Conservation (phyloP, 768 basidiomycete species). For the Cubamyces sp. region DNA sequence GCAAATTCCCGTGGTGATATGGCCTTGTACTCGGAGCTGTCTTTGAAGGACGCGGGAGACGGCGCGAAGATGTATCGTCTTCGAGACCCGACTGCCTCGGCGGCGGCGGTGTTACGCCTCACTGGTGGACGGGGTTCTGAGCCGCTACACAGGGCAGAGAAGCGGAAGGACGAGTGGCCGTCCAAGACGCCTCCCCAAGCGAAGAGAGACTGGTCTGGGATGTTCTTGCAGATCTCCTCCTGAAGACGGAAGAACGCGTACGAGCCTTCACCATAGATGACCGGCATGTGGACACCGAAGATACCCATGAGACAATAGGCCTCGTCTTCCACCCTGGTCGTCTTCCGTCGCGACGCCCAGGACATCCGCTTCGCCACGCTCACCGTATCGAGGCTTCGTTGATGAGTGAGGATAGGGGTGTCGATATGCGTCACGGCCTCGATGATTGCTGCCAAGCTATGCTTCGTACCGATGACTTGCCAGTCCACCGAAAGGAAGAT, state of each 20-base stretch:
- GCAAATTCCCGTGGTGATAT: neutral
- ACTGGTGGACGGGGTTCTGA: neutral
- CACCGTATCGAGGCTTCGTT: neutral
- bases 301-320: slow-evolving; percentile 18
- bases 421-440: neutral
- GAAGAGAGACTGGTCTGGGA: neutral
- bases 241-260: slow-evolving; percentile 6
- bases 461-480: slow-evolving; percentile 1
- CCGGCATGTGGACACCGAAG: slow-evolving; percentile 7
- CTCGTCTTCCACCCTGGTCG: slow-evolving; percentile 12
- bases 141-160: neutral
- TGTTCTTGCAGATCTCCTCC: slow-evolving; percentile 9
- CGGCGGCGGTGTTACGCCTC: neutral
- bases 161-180: neutral
- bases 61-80: slow-evolving; percentile 1
- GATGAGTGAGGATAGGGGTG: neutral
- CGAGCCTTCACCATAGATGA: slow-evolving; percentile 7
- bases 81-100: neutral
- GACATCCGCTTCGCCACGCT: slow-evolving; percentile 10
- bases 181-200: neutral
- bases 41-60: neutral
- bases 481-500: slow-evolving; percentile 2
- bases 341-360: slow-evolving; percentile 4
- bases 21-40: neutral
- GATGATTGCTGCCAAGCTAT: neutral